A percentile compares a stretch with the other conserved stretches of the same genome.
These are phyloP conservation scores for Guyanaporus albipodus DNA, from an alignment of 768 basidiomycete genomes.

Conservation along the genomic window DNA sequence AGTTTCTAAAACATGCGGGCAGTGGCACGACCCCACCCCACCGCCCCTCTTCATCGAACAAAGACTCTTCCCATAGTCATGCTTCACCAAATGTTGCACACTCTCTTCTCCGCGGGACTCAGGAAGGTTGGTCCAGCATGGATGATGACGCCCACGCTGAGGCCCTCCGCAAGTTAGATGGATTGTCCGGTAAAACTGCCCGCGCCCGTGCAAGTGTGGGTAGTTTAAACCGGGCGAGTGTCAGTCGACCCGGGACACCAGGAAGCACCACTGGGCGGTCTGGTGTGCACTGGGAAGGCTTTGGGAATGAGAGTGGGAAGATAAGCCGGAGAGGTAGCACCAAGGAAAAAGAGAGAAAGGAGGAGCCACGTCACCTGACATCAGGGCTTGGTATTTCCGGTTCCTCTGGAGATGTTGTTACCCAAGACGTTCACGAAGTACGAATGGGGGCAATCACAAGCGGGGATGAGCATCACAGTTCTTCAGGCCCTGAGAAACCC, in stretches of 20 bases:
- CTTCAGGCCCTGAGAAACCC: constrained; percentile 54
- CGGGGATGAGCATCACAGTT: constrained; percentile 54
- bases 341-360: constrained; percentile 46
- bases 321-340: constrained; percentile 36
- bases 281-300: constrained; percentile 73
- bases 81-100: constrained; percentile 71
- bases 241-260: constrained; percentile 74
- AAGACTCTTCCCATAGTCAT: constrained; percentile 37
- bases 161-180: constrained; percentile 89
- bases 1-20: constrained; percentile 62
- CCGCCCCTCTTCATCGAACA: constrained; percentile 36
- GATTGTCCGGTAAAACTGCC: constrained; percentile 71
- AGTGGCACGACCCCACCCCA: constrained; percentile 36
- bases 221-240: constrained; percentile 62
- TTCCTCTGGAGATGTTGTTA: constrained; percentile 31
- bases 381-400: constrained; percentile 35
- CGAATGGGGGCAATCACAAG: constrained; percentile 43
- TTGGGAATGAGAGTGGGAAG: constrained; percentile 38
- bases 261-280: constrained; percentile 47
- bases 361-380: constrained; percentile 25
- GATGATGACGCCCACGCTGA: constrained; percentile 89
- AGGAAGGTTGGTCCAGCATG: constrained; percentile 85
- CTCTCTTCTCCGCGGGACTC: constrained; percentile 79
- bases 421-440: constrained; percentile 40
- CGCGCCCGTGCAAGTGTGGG: constrained; percentile 74